These are phyloP conservation scores for Magnusiomyces fungicola DNA, from an alignment of 1,139 yeast species.

Conservation along the genomic window DNA sequence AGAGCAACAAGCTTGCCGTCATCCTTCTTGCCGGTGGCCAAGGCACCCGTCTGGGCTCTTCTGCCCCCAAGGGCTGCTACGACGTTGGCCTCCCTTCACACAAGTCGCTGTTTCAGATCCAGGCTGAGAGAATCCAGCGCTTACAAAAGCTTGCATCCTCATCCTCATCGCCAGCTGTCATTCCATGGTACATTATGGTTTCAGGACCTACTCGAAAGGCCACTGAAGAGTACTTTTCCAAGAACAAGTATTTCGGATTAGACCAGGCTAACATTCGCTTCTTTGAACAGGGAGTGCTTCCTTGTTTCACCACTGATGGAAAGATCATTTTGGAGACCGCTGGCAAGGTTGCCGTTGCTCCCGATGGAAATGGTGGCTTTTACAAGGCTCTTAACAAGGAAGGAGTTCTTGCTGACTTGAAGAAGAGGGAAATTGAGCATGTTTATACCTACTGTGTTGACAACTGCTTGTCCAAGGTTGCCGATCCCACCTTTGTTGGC, in stretches of 20 bases:
- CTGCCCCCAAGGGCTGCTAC: constrained; percentile 89
- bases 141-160: constrained; percentile 51
- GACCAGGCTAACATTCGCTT: constrained; percentile 52
- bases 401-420: constrained; percentile 62
- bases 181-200: constrained; percentile 95
- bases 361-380: constrained; percentile 98
- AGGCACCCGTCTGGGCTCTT: constrained; percentile 89
- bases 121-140: constrained; percentile 73
- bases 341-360: constrained; percentile 65
- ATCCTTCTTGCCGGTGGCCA: constrained; percentile 97
- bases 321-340: constrained; percentile 58
- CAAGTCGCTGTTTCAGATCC: constrained; percentile 82
- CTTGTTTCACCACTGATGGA: constrained; percentile 75
- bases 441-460: constrained; percentile 97
- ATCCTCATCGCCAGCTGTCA: constrained; percentile 19
- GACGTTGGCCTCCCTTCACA: constrained; percentile 78
- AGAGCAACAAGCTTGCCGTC: constrained; percentile 72
- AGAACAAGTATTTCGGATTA: constrained; percentile 66
- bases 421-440: constrained; percentile 68
- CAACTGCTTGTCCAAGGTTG: constrained; percentile 83
- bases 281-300: constrained; percentile 92
- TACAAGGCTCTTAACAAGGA: constrained; percentile 72
- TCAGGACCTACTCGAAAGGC: constrained; percentile 76
- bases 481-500: constrained; percentile 90
- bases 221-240: constrained; percentile 65